A percentile compares a stretch with the other conserved stretches of the same genome.
Evolutionary conservation across 495 filamentous ascomycete species (phyloP).

Genomic region (Tirmania nivea): DNA sequence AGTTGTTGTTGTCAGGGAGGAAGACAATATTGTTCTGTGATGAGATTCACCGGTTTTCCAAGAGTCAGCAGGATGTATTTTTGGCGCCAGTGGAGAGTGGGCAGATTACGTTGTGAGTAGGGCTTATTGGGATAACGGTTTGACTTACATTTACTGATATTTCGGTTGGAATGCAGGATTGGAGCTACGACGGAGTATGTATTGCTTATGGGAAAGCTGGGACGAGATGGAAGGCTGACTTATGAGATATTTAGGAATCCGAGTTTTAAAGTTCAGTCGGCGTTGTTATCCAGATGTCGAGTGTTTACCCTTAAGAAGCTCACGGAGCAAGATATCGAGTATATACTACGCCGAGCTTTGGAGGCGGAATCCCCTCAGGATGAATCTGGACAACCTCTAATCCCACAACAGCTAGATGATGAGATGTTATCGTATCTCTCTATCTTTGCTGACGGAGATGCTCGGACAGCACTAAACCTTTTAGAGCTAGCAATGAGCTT

Average conservation of each 20-base stretch:
- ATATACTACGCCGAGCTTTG: slow-evolving; percentile 56
- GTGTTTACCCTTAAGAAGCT: slow-evolving; percentile 70
- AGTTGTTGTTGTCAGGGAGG: slow-evolving; percentile 58
- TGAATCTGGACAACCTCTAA: slow-evolving; percentile 15
- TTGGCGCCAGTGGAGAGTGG: slow-evolving; percentile 81
- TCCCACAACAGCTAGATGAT: slow-evolving; percentile 43
- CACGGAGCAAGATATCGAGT: slow-evolving; percentile 41
- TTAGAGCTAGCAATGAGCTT: slow-evolving; percentile 37
- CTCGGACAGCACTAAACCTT: slow-evolving; percentile 76
- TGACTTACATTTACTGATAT: no score
- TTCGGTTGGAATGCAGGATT: slow-evolving; percentile 25
- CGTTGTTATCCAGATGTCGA: slow-evolving; percentile 70
- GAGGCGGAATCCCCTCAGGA: slow-evolving; percentile 31
- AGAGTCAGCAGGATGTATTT: slow-evolving; percentile 88
- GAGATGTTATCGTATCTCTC: slow-evolving; percentile 63
- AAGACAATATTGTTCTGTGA: slow-evolving; percentile 97
- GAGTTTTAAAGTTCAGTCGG: slow-evolving; percentile 77
- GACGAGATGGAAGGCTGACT: no score
- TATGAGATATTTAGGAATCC: slow-evolving; percentile 34
- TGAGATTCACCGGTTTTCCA: slow-evolving; percentile 88
- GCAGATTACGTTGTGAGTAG: slow-evolving; percentile 45
- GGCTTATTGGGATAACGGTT: no score
- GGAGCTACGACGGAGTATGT: slow-evolving; percentile 69
- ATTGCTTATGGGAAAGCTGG: not conserved
- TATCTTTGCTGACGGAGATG: slow-evolving; percentile 75